Conservation (phyloP, 2,329 filamentous ascomycete species). For the Hortaea werneckii region DNA sequence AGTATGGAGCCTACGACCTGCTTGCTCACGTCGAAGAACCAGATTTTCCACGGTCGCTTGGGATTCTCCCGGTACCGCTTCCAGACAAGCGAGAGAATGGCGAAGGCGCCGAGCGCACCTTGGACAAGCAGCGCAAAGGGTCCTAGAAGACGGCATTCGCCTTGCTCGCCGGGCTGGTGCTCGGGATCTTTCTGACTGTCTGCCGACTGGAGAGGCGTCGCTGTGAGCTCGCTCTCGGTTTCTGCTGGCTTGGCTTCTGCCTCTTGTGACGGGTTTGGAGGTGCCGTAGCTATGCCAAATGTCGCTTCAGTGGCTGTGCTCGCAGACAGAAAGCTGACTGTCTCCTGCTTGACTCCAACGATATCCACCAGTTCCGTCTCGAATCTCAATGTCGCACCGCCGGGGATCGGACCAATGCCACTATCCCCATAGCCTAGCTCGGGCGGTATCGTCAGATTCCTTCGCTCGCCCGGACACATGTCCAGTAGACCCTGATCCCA, state of each 20-base stretch:
- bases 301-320: conserved; percentile 1
- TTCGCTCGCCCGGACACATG: conserved; percentile 95
- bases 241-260: conserved; percentile 8
- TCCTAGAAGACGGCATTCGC: conserved; percentile 79
- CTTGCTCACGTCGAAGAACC: conserved; percentile 96
- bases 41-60: conserved; percentile 87
- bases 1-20: conserved; percentile 90
- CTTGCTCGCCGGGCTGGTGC: conserved; percentile 27
- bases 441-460: conserved; percentile 79
- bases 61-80: conserved; percentile 90
- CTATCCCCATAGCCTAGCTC: conserved; percentile 71
- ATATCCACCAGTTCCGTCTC: conserved; percentile 86
- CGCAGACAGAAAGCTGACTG: conserved; percentile 4
- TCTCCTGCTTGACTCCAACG: conserved; percentile 47
- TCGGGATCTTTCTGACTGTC: background rate
- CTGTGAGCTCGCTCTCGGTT: background rate
- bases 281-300: conserved; percentile 18
- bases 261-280: conserved; percentile 8
- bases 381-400: conserved; percentile 73
- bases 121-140: conserved; percentile 88
- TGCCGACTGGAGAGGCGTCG: conserved; percentile 1
- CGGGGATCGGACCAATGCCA: conserved; percentile 64
- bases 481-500: conserved; percentile 86
- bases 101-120: conserved; percentile 70
- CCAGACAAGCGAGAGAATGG: conserved; percentile 76